phyloP scores from a whole-genome alignment of 805 yeast genomes.

The Metschnikowia aberdeeniae region DNA sequence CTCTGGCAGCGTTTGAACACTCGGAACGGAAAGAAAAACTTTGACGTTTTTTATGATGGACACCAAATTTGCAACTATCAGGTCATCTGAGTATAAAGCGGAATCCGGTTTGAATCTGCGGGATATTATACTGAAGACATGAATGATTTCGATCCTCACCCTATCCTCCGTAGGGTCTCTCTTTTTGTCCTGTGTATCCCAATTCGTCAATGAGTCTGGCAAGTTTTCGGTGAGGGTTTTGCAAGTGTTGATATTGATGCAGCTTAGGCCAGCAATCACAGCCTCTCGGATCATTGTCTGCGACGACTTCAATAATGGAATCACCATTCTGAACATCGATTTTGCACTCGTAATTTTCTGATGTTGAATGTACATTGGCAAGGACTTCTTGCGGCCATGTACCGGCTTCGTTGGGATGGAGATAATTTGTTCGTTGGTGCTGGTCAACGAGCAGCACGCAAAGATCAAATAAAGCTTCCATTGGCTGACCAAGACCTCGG shows the following conservation, averaged over 20 bases:
- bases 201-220: conserved; percentile 52
- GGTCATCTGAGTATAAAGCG: conserved; percentile 55
- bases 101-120: conserved; percentile 52
- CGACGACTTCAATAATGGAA: conserved; percentile 72
- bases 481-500: conserved; percentile 73
- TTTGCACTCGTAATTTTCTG: conserved; percentile 91
- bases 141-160: conserved; percentile 71
- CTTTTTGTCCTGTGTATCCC: conserved; percentile 36
- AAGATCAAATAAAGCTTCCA: conserved; percentile 88
- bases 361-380: conserved; percentile 80
- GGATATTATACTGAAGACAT: conserved; percentile 66
- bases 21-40: conserved; percentile 50
- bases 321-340: conserved; percentile 80
- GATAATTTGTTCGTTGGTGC: conserved; percentile 81
- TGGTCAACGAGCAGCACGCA: conserved; percentile 87
- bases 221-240: conserved; percentile 74
- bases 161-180: conserved; percentile 37
- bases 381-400: conserved; percentile 72
- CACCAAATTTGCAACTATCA: conserved; percentile 63
- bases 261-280: conserved; percentile 81
- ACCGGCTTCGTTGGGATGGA: conserved; percentile 44
- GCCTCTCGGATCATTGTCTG: conserved; percentile 76
- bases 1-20: conserved; percentile 60
- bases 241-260: conserved; percentile 86
- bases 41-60: conserved; percentile 60